Base-by-base conservation (phyloP, 352 stramenopile species). In the Phytophthora kernoviae region DNA sequence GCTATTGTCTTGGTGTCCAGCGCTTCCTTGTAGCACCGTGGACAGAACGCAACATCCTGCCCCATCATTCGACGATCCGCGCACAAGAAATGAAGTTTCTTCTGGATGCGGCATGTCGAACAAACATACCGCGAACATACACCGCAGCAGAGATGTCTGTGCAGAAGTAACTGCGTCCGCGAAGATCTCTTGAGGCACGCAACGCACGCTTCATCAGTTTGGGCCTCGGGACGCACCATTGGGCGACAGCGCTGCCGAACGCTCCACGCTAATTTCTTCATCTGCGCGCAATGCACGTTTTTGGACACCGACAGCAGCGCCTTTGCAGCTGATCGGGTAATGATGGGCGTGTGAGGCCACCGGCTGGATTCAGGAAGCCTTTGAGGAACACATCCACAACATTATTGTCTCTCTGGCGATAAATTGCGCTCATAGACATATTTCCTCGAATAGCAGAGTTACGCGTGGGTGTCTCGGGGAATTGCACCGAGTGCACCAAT, bases 401-500 rank as follows among this genome's bases (percentile, higher is more conserved):
- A 32, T 75, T 70, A 34, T 65, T 52, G 46, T 58, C 55, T 34
- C 45, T 48, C 37, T 74, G 65, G 20, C 66, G 66, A 50, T 80
- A 84, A 36, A 84, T 41, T 4, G 50, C 61, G 22, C 57, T 80
- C 47, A 78, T 72, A 10, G 75, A 84, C 43, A 84, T 77, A 55
- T 80, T 79, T 37, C 69, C 75, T 1, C 75, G 71, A 37, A 73
- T 66, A 34, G 70, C 55, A 21, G 45, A 49, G 18, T 40, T 21
- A 6, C 57, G 55, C 20, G 60, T 41, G 0, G 58, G 68, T 2
- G 56, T 71, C 52, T 68, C 50, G 14, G 66, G 56, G 55, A 75
- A 71, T 33, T 71, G 55, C 44, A 85, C 64, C 47, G 67, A 81
- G 65, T 88, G 78, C 40, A 86, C 48, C 3, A 85, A 43, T 39